These are phyloP conservation scores for Aristolochia fimbriata DNA, from an alignment of 164 flowering plant species.

Conservation along the genomic window DNA sequence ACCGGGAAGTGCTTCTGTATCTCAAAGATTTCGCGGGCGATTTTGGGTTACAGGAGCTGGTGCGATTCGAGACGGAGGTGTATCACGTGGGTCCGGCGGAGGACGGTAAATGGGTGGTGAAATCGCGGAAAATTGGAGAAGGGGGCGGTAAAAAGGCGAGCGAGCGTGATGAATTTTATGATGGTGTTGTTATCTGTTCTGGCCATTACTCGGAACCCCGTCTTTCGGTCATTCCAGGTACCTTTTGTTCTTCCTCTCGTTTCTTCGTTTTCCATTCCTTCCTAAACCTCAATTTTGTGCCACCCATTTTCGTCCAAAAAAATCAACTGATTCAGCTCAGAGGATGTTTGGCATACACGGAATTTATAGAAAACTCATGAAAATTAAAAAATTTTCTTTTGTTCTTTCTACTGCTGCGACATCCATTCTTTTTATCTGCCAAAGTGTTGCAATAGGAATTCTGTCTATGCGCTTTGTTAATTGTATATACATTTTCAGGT, in stretches of 20 bases:
- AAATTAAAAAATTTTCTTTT: too few species aligned
- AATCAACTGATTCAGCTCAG: too few species aligned
- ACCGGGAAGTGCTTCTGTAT: slow-evolving; percentile 56
- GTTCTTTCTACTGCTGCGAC: neutral
- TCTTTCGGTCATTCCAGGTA: slow-evolving; percentile 49
- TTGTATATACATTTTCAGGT: slow-evolving; percentile 28
- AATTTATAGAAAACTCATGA: too few species aligned
- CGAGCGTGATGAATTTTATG: slow-evolving; percentile 28
- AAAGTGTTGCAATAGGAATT: neutral
- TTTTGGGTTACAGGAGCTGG: slow-evolving; percentile 37
- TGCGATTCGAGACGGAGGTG: slow-evolving; percentile 72
- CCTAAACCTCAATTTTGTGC: too few species aligned
- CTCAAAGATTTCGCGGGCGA: slow-evolving; percentile 45
- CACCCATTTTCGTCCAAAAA: too few species aligned
- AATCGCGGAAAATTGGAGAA: slow-evolving; percentile 11
- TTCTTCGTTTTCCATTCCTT: neutral
- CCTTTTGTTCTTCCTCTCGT: neutral
- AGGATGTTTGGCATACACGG: too few species aligned
- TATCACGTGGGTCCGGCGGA: slow-evolving; percentile 30
- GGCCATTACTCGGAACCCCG: slow-evolving; percentile 54
- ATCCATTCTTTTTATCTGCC: neutral
- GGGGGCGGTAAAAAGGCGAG: slow-evolving; percentile 7
- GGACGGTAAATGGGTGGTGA: slow-evolving; percentile 55
- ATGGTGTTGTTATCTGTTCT: slow-evolving; percentile 46
- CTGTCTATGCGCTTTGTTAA: neutral